A percentile compares a stretch with the other conserved stretches of the same genome.
Evolutionary conservation across 2,329 filamentous ascomycete genomes (phyloP).

Genomic region (Drechslera avenae): DNA sequence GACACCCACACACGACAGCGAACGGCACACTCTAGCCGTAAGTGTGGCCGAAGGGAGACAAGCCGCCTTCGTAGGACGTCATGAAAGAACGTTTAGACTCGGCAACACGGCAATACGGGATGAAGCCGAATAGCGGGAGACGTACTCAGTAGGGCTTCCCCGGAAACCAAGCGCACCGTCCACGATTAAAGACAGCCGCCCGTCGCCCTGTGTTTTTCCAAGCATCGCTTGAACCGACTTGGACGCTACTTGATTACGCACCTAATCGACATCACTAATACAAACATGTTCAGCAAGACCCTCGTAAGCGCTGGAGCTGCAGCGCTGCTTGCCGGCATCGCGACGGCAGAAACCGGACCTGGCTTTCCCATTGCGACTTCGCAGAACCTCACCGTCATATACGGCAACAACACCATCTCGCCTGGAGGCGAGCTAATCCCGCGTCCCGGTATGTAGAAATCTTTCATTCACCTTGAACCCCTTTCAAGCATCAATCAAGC

Average conservation of each 20-base stretch:
- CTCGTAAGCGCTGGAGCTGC: conserved; percentile 16
- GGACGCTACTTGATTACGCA: too few relatives aligned
- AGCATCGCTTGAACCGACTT: too few relatives aligned
- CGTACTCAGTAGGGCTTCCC: background rate
- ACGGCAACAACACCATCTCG: conserved; percentile 40
- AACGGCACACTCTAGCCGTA: background rate
- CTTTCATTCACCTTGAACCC: background rate
- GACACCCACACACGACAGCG: background rate
- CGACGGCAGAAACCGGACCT: conserved; percentile 32
- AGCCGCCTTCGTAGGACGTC: background rate
- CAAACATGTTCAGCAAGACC: conserved; percentile 23
- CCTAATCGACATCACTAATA: background rate
- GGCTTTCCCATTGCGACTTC: conserved; percentile 35
- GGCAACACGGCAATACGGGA: background rate
- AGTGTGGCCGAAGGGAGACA: background rate
- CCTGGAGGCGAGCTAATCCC: conserved; percentile 43
- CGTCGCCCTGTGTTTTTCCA: background rate
- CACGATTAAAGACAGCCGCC: background rate
- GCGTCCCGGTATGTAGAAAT: conserved; percentile 35
- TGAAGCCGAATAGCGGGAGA: too few relatives aligned
- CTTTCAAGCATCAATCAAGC: background rate
- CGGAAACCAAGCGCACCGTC: background rate
- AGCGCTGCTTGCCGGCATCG: conserved; percentile 20
- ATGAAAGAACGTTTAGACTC: background rate
- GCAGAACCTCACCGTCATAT: conserved; percentile 30